Percentiles rank a stretch among this genome's conserved stretches.
Conservation (phyloP, 2,329 filamentous ascomycete genomes). For the Fusarium sororula region DNA sequence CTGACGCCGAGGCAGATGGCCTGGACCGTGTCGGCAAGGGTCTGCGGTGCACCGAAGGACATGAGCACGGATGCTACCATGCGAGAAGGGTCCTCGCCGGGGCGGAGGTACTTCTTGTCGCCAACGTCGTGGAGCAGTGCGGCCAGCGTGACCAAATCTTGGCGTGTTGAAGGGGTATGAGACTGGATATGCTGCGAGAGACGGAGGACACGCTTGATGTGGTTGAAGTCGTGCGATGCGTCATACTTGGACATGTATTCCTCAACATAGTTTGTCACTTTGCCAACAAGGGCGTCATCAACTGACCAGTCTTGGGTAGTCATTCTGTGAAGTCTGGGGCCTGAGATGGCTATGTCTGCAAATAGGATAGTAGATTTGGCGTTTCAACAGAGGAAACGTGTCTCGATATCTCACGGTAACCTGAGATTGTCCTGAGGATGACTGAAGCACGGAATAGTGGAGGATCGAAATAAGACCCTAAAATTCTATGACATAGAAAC, state of each 20-base stretch:
- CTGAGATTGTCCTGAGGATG: neutral
- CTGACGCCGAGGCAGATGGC: conserved; percentile 79
- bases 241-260: conserved; percentile 82
- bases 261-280: conserved; percentile 70
- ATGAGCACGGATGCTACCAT: conserved; percentile 65
- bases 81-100: conserved; percentile 65
- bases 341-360: neutral
- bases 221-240: conserved; percentile 86
- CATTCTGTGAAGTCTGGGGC: conserved; percentile 30
- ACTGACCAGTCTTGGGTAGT: conserved; percentile 36
- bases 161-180: conserved; percentile 52
- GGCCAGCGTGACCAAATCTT: conserved; percentile 69
- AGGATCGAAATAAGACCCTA: conserved; percentile 2
- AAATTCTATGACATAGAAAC: conserved; percentile 8
- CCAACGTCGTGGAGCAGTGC: conserved; percentile 89
- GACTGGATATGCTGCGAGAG: conserved; percentile 73
- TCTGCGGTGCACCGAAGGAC: conserved; percentile 62
- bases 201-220: conserved; percentile 82
- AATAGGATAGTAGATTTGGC: neutral
- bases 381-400: neutral
- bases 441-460: neutral
- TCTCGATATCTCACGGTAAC: conserved; percentile 1
- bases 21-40: conserved; percentile 74
- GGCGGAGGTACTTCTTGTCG: conserved; percentile 80
- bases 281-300: conserved; percentile 59